Evolutionary conservation across 1,284 basidiomycete genomes (phyloP).

Genomic region (Cystobasidiaceae sp.): DNA sequence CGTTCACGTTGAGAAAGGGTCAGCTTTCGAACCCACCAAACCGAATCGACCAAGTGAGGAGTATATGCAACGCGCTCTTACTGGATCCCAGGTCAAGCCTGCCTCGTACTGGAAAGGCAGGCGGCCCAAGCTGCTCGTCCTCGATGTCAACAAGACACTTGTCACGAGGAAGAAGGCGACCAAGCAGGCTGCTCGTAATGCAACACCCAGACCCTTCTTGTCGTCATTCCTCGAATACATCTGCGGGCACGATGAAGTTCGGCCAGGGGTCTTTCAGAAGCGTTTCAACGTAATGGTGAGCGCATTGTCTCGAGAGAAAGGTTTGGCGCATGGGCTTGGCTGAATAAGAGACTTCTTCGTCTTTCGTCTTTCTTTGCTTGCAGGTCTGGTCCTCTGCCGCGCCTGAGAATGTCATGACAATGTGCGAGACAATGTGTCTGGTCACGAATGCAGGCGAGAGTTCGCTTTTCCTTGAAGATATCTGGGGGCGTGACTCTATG

Average conservation of each 20-base stretch:
- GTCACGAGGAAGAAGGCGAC: conserved; percentile 12
- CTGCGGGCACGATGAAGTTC: conserved; percentile 10
- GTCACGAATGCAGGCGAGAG: background rate
- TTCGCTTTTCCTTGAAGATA: conserved; percentile 7
- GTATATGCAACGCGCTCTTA: background rate
- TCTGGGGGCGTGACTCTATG: conserved; percentile 23
- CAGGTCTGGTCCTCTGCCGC: conserved; percentile 25
- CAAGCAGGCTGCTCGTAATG: conserved; percentile 5
- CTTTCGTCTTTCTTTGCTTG: background rate
- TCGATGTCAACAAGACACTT: conserved; percentile 20
- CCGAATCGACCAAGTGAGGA: background rate
- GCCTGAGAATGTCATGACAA: background rate
- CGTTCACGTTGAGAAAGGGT: background rate
- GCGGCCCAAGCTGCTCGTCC: conserved; percentile 13
- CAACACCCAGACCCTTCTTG: conserved; percentile 12
- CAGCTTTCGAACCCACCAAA: background rate
- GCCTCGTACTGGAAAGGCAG: too few relatives aligned
- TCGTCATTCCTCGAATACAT: conserved; percentile 18
- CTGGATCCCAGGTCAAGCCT: too few relatives aligned
- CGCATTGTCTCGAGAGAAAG: background rate
- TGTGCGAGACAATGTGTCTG: conserved; percentile 19
- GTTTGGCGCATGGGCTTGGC: background rate
- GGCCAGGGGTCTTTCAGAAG: conserved; percentile 1
- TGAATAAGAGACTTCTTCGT: background rate
- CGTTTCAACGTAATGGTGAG: conserved; percentile 22